These are phyloP conservation scores for Potentilla sterilis DNA, from an alignment of 306 rosid genomes.

Conservation along the genomic window DNA sequence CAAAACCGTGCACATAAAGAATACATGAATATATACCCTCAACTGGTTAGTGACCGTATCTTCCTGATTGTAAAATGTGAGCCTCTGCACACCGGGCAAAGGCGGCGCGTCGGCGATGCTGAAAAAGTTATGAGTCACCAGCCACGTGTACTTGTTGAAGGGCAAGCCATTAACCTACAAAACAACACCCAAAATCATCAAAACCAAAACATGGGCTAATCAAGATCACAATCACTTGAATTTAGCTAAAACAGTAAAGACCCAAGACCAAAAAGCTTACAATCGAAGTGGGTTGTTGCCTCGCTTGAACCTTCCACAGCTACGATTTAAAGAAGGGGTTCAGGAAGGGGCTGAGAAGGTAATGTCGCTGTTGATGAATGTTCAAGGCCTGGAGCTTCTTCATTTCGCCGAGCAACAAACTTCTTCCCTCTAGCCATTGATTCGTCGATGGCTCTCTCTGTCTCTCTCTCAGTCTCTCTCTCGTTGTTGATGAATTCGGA, in stretches of 20 bases:
- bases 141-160: constrained; percentile 88
- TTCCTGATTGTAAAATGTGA: constrained; percentile 88
- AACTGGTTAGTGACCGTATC: constrained; percentile 86
- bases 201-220: background rate
- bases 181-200: background rate
- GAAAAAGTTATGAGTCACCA: constrained; percentile 88
- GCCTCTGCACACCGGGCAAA: constrained; percentile 68
- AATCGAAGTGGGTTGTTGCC: constrained; percentile 61
- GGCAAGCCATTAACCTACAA: constrained; percentile 73
- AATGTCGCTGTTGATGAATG: no score
- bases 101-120: constrained; percentile 82
- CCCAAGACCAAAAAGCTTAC: constrained; percentile 37
- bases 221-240: background rate
- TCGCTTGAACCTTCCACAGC: no score
- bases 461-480: no score
- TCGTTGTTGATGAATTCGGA: no score
- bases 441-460: no score
- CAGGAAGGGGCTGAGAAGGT: no score
- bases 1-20: no score
- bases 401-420: no score
- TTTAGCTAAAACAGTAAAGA: background rate
- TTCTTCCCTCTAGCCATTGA: no score
- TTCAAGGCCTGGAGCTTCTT: no score
- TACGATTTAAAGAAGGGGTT: no score
- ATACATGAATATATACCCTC: constrained; percentile 41